phyloP scores from a whole-genome alignment of 2,329 filamentous ascomycete genomes.

The Cladosporium sp. region DNA sequence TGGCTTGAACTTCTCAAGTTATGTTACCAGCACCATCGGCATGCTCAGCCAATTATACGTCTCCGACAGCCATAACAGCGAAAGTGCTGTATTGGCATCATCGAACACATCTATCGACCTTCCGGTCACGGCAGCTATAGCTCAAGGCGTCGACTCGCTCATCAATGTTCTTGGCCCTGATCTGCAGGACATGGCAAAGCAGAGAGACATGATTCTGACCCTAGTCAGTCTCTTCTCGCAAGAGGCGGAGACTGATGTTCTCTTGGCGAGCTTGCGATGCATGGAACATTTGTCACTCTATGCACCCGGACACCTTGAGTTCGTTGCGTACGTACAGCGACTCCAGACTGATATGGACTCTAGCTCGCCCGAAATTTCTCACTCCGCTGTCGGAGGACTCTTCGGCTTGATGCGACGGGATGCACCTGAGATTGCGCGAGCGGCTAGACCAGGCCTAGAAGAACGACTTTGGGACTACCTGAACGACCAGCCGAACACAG shows the following conservation, averaged over 20 bases:
- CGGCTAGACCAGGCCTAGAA: constrained; percentile 74
- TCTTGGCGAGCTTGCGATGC: constrained; percentile 74
- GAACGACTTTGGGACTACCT: constrained; percentile 89
- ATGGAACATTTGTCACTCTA: constrained; percentile 90
- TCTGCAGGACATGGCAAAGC: constrained; percentile 85
- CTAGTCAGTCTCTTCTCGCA: constrained; percentile 74
- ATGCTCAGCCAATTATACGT: constrained; percentile 93
- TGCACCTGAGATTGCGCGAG: constrained; percentile 73
- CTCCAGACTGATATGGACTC: constrained; percentile 75
- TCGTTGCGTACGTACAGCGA: constrained; percentile 74
- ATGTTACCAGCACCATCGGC: constrained; percentile 83
- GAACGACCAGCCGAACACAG: constrained; percentile 70
- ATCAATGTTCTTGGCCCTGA: constrained; percentile 96
- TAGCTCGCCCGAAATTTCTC: constrained; percentile 63
- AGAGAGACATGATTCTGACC: constrained; percentile 85
- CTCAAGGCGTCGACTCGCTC: constrained; percentile 85
- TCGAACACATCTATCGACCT: constrained; percentile 88
- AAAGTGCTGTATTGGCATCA: constrained; percentile 71
- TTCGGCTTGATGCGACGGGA: constrained; percentile 95
- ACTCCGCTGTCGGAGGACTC: constrained; percentile 79
- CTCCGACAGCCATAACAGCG: constrained; percentile 83
- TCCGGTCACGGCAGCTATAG: constrained; percentile 75
- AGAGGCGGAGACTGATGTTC: constrained; percentile 64
- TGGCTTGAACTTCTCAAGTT: constrained; percentile 84
- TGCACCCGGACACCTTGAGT: constrained; percentile 81